These are phyloP conservation scores for Malassezia dermatis DNA, from an alignment of 1,284 basidiomycete species.

Conservation along the genomic window DNA sequence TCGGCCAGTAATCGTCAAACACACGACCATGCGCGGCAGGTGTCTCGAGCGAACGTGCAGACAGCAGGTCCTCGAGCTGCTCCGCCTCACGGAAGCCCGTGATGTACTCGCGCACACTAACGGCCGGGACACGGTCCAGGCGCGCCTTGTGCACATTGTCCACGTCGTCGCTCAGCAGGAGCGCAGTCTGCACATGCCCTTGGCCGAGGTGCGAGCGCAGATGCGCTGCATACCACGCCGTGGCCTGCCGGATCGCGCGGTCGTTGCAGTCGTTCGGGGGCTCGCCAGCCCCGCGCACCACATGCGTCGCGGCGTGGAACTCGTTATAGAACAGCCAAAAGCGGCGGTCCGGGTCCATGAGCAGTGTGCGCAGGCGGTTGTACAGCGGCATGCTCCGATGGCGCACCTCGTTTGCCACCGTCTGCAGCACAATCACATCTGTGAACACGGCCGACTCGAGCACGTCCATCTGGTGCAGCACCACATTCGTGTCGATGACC, in stretches of 20 bases:
- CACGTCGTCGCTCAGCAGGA: conserved; percentile 63
- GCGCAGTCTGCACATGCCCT: conserved; percentile 20
- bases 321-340: conserved; percentile 43
- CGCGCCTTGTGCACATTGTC: conserved; percentile 62
- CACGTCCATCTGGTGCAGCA: conserved; percentile 61
- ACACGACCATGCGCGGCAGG: conserved; percentile 14
- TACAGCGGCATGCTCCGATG: conserved; percentile 86
- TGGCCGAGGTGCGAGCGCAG: conserved; percentile 21
- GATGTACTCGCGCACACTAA: conserved; percentile 43
- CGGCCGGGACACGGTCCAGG: conserved; percentile 28
- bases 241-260: conserved; percentile 37
- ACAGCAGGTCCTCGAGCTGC: conserved; percentile 39
- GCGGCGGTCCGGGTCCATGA: conserved; percentile 41
- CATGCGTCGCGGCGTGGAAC: conserved; percentile 28
- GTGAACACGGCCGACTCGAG: conserved; percentile 38
- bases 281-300: conserved; percentile 29
- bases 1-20: conserved; percentile 64
- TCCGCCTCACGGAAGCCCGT: conserved; percentile 30
- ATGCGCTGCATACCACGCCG: conserved; percentile 38
- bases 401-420: conserved; percentile 87
- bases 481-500: conserved; percentile 89
- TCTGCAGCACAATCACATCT: conserved; percentile 69
- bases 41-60: conserved; percentile 24
- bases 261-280: conserved; percentile 45
- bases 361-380: conserved; percentile 53